A percentile compares a stretch with the other conserved stretches of the same genome.
Evolutionary conservation across 2,329 filamentous ascomycete genomes (phyloP).

Genomic region (Fusarium stilboides): DNA sequence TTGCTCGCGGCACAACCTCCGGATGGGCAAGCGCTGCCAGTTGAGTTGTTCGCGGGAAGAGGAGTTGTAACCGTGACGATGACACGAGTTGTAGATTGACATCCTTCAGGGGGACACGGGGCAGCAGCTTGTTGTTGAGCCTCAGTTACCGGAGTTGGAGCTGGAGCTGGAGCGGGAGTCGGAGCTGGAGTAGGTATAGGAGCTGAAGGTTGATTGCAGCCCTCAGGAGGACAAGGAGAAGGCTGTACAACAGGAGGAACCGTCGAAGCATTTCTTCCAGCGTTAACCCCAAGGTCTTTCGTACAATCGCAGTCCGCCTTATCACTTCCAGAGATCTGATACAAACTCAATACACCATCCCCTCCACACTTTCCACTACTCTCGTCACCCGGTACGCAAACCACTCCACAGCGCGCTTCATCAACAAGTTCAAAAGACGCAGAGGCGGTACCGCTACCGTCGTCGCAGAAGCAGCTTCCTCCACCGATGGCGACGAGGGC

Average conservation of each 20-base stretch:
- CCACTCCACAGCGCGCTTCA: slow-evolving; percentile 38
- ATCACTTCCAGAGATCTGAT: slow-evolving; percentile 19
- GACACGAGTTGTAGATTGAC: slow-evolving; percentile 2
- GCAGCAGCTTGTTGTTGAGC: neutral
- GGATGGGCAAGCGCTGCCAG: slow-evolving; percentile 9
- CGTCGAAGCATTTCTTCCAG: slow-evolving; percentile 3
- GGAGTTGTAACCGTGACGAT: slow-evolving; percentile 23
- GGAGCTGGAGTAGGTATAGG: slow-evolving; percentile 8
- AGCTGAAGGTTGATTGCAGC: slow-evolving; percentile 1
- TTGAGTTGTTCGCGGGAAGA: slow-evolving; percentile 19
- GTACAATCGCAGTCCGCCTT: neutral
- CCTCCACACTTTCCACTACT: slow-evolving; percentile 49
- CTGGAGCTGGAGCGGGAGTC: neutral
- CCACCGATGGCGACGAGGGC: slow-evolving; percentile 46
- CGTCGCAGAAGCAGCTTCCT: slow-evolving; percentile 46
- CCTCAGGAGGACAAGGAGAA: slow-evolving; percentile 18
- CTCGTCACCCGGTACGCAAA: slow-evolving; percentile 38
- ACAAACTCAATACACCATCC: slow-evolving; percentile 26
- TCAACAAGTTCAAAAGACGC: slow-evolving; percentile 34
- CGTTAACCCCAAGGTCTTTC: neutral
- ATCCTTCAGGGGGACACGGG: slow-evolving; percentile 29
- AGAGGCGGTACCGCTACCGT: slow-evolving; percentile 1
- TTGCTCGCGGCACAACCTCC: slow-evolving; percentile 9
- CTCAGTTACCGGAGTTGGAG: slow-evolving; percentile 4
- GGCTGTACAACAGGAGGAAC: slow-evolving; percentile 18